Conservation (phyloP, 192 early-diverging fungal genomes). For the Kickxella alabastrina region DNA sequence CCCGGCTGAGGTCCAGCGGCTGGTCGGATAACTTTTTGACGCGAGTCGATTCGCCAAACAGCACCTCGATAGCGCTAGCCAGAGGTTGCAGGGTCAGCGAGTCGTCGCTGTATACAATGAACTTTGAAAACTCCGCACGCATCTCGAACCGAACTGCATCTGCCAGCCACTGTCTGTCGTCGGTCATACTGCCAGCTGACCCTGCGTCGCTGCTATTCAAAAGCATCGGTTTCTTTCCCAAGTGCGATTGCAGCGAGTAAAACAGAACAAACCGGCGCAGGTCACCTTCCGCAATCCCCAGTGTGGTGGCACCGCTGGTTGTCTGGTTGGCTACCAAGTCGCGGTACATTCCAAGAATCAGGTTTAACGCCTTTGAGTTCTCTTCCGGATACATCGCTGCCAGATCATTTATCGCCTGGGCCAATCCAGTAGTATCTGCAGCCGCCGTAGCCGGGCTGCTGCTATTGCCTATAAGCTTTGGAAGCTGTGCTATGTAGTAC, state of each 20-base stretch:
- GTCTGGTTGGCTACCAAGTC: constrained; percentile 2
- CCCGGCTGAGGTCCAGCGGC: constrained; percentile 25
- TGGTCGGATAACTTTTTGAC: constrained; percentile 24
- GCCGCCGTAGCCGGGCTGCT: background rate
- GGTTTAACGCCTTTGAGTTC: constrained; percentile 13
- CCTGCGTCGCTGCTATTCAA: background rate
- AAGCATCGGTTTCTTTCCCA: background rate
- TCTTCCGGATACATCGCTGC: constrained; percentile 9
- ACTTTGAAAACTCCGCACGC: constrained; percentile 34
- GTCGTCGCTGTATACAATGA: constrained; percentile 17
- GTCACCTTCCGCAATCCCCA: constrained; percentile 9
- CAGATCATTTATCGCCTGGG: constrained; percentile 24
- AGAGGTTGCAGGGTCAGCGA: constrained; percentile 10
- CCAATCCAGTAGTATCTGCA: constrained; percentile 14
- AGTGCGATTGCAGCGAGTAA: constrained; percentile 29
- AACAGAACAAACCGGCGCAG: constrained; percentile 33
- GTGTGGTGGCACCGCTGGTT: background rate
- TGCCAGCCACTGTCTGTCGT: constrained; percentile 20
- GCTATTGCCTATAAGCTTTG: constrained; percentile 3
- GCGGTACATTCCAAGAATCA: constrained; percentile 20
- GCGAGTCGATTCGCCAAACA: constrained; percentile 22
- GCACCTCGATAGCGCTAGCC: constrained; percentile 16
- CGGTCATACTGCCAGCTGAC: background rate
- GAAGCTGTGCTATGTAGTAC: constrained; percentile 14
- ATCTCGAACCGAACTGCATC: constrained; percentile 35